Conservation (phyloP, 169 alveolate genomes). For the Theileria annulata region DNA sequence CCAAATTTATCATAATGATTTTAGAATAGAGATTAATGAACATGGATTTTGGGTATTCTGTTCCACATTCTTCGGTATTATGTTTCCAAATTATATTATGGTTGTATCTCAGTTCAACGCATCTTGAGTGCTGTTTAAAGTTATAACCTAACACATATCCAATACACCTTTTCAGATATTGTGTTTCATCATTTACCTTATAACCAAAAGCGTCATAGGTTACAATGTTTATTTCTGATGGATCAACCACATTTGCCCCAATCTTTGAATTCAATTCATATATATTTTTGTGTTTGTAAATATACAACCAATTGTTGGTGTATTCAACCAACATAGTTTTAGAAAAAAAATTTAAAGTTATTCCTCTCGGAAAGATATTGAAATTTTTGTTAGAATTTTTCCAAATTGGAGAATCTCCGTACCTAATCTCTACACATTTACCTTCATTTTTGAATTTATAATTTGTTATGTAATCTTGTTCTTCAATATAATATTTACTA, state of each 20-base stretch:
- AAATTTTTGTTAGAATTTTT: neutral
- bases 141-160: neutral
- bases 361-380: neutral
- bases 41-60: neutral
- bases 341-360: neutral
- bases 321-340: slow-evolving; percentile 1
- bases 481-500: neutral
- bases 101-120: neutral
- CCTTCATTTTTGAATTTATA: neutral
- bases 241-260: neutral
- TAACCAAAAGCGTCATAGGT: neutral
- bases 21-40: neutral
- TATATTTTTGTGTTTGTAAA: neutral
- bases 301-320: neutral
- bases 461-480: neutral
- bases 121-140: neutral
- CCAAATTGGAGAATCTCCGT: slow-evolving; percentile 8
- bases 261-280: neutral
- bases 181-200: neutral
- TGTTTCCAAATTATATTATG: neutral
- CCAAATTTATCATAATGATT: neutral
- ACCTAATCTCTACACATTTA: slow-evolving; percentile 3
- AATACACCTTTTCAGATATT: neutral
- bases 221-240: neutral
- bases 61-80: neutral